Percentiles rank a stretch among this genome's conserved stretches.
Evolutionary conservation across 768 basidiomycete genomes (phyloP).

Genomic region (Suillus discolor): DNA sequence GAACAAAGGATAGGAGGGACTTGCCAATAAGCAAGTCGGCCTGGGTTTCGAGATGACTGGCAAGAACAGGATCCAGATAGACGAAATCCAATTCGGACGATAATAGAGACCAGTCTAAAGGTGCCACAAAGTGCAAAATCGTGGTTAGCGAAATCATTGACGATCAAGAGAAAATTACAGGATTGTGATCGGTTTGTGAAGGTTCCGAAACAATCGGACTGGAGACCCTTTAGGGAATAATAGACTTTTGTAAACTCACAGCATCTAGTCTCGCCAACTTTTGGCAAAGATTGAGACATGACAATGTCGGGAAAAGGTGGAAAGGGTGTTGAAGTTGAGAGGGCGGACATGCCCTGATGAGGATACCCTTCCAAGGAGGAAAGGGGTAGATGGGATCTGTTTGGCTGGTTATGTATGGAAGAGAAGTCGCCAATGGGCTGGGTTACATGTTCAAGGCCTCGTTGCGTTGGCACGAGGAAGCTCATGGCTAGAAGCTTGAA

Average conservation of each 20-base stretch:
- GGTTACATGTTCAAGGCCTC: conserved; percentile 27
- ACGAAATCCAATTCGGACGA: conserved; percentile 77
- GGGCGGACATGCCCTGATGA: conserved; percentile 32
- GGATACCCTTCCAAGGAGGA: conserved; percentile 39
- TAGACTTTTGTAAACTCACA: conserved; percentile 51
- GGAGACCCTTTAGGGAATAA: conserved; percentile 14
- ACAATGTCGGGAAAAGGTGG: conserved; percentile 39
- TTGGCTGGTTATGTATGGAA: conserved; percentile 34
- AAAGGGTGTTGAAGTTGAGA: conserved; percentile 30
- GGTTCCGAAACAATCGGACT: conserved; percentile 14
- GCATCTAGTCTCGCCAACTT: conserved; percentile 73
- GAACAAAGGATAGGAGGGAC: conserved; percentile 75
- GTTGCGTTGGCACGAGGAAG: conserved; percentile 38
- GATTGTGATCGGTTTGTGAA: conserved; percentile 26
- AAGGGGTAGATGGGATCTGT: conserved; percentile 40
- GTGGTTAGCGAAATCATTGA: conserved; percentile 22
- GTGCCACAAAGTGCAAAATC: conserved; percentile 1
- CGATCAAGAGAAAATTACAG: conserved; percentile 13
- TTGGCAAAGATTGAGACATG: conserved; percentile 43
- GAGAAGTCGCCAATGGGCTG: conserved; percentile 29
- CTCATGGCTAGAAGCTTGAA: conserved; percentile 31
- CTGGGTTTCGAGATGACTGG: conserved; percentile 70
- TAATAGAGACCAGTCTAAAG: conserved; percentile 79
- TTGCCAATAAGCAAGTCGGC: conserved; percentile 69
- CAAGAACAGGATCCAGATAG: conserved; percentile 82